Percentiles rank a stretch among this genome's conserved stretches.
Conservation (phyloP, 2,329 filamentous ascomycete species). For the Botrytis elliptica region DNA sequence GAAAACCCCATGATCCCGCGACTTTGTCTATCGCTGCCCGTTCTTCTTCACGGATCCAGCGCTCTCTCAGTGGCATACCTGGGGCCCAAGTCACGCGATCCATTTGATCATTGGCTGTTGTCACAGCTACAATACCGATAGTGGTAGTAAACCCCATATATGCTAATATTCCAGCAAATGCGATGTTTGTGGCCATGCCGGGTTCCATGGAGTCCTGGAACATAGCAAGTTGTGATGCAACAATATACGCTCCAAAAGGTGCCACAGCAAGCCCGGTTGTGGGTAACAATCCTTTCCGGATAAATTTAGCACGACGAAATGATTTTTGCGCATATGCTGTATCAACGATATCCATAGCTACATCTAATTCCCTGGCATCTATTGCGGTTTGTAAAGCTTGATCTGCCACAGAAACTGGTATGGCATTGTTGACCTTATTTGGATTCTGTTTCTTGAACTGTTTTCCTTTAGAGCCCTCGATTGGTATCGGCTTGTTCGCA, state of each 20-base stretch:
- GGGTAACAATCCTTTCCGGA: constrained; percentile 63
- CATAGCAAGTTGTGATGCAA: constrained; percentile 65
- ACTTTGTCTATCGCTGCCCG: constrained; percentile 82
- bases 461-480: constrained; percentile 57
- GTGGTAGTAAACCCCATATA: constrained; percentile 80
- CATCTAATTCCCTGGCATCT: constrained; percentile 70
- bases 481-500: constrained; percentile 74
- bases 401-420: constrained; percentile 69
- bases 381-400: constrained; percentile 78
- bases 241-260: constrained; percentile 66
- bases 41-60: constrained; percentile 90
- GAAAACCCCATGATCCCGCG: constrained; percentile 88
- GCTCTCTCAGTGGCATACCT: constrained; percentile 74
- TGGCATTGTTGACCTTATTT: constrained; percentile 66
- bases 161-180: constrained; percentile 76
- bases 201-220: constrained; percentile 77
- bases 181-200: constrained; percentile 69
- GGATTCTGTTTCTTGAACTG: constrained; percentile 64
- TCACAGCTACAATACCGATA: constrained; percentile 78
- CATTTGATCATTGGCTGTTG: constrained; percentile 94
- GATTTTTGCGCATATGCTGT: constrained; percentile 65
- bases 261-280: constrained; percentile 53
- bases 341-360: constrained; percentile 74
- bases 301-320: constrained; percentile 64
- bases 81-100: constrained; percentile 85